Conservation (phyloP, 352 stramenopile genomes). For the Ochromonadaceae sp. region DNA sequence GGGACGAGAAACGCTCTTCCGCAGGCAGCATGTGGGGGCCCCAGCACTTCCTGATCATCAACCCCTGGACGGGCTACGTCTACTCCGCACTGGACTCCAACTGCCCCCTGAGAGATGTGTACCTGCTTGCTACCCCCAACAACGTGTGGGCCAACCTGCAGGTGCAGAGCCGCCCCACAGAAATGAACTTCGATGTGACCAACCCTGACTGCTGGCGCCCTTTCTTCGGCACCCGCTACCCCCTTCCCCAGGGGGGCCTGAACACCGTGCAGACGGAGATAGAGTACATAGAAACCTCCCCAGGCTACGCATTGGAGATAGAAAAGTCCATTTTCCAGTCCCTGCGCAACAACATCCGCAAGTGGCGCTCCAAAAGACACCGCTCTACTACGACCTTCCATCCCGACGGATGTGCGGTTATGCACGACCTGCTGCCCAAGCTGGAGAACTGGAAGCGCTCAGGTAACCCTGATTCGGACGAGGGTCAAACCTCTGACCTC, state of each 20-base stretch:
- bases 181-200: slow-evolving; percentile 52
- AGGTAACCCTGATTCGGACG: neutral
- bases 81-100: slow-evolving; percentile 46
- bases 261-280: slow-evolving; percentile 40
- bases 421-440: slow-evolving; percentile 40
- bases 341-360: slow-evolving; percentile 51
- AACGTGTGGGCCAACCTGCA: slow-evolving; percentile 69
- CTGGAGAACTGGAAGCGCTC: slow-evolving; percentile 35
- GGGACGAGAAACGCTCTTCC: slow-evolving; percentile 27
- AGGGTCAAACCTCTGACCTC: neutral
- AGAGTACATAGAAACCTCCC: slow-evolving; percentile 37
- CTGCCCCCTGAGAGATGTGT: slow-evolving; percentile 50
- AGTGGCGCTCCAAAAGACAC: slow-evolving; percentile 43
- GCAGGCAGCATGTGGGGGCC: no score
- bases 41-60: slow-evolving; percentile 45
- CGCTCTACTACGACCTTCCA: slow-evolving; percentile 50
- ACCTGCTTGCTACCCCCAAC: slow-evolving; percentile 45
- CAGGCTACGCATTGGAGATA: slow-evolving; percentile 41
- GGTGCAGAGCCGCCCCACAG: slow-evolving; percentile 25
- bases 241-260: slow-evolving; percentile 14
- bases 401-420: slow-evolving; percentile 43
- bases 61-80: slow-evolving; percentile 48
- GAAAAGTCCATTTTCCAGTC: slow-evolving; percentile 47
- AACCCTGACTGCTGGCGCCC: slow-evolving; percentile 54
- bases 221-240: slow-evolving; percentile 41